Evolutionary conservation across 495 filamentous ascomycete genomes (phyloP).

Genomic region (Hyphodiscus hymeniophilus): DNA sequence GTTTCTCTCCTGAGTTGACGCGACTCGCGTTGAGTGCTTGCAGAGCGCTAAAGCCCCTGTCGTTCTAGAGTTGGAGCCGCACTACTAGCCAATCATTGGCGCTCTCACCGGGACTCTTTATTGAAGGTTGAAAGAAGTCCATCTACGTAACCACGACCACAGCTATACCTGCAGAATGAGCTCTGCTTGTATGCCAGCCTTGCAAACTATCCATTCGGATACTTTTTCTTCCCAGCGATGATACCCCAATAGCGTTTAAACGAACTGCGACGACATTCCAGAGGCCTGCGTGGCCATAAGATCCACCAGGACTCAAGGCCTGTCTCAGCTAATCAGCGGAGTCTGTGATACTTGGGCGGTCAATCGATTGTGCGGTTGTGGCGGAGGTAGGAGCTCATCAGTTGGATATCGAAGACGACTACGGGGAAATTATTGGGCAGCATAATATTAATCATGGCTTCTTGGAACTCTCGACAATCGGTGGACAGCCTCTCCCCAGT

Average conservation of each 20-base stretch:
- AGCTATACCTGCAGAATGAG: neutral
- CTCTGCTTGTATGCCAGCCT: neutral
- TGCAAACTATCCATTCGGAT: neutral
- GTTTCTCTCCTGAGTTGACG: slow-evolving; percentile 23
- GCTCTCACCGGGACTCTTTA: neutral
- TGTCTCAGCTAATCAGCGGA: neutral
- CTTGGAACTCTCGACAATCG: slow-evolving; percentile 57
- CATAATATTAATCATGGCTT: slow-evolving; percentile 47
- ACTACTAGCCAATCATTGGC: neutral
- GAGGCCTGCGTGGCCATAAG: slow-evolving; percentile 13
- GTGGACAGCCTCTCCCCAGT: slow-evolving; percentile 55
- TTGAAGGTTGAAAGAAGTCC: slow-evolving; percentile 4
- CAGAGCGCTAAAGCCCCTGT: slow-evolving; percentile 2
- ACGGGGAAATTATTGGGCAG: neutral
- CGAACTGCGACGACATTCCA: slow-evolving; percentile 17
- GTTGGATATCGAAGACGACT: neutral
- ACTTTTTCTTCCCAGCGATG: slow-evolving; percentile 15
- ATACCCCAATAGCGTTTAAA: slow-evolving; percentile 19
- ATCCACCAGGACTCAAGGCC: neutral
- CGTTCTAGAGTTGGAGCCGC: neutral
- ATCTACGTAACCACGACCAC: neutral
- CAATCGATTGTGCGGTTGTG: neutral
- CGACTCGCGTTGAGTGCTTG: slow-evolving; percentile 43
- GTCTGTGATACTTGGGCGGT: neutral
- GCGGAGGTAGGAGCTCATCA: slow-evolving; percentile 14